Evolutionary conservation across 2,329 filamentous ascomycete genomes (phyloP).

Genomic region (Curvularia sp.): DNA sequence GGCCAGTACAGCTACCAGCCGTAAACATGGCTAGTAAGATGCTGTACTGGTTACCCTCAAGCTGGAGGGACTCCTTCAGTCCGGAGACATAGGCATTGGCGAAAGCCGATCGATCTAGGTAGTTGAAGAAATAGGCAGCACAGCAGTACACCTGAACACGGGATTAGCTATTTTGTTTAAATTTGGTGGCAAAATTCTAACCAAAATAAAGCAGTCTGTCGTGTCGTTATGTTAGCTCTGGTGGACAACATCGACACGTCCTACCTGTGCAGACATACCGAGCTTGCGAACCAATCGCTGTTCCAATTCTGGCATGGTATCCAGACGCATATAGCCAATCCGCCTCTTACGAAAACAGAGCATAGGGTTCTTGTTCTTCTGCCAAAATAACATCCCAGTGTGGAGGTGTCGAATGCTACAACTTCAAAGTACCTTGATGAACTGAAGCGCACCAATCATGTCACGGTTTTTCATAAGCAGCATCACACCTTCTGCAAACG

Average conservation of each 20-base stretch:
- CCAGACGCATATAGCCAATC: slow-evolving; percentile 12
- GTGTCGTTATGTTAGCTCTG: slow-evolving; percentile 8
- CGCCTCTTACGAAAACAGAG: background rate
- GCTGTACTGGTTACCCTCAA: slow-evolving; percentile 40
- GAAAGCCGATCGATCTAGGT: slow-evolving; percentile 37
- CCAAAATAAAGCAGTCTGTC: slow-evolving; percentile 36
- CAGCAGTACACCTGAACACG: slow-evolving; percentile 34
- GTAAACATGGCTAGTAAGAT: slow-evolving; percentile 41
- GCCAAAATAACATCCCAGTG: background rate
- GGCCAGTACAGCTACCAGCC: slow-evolving; percentile 37
- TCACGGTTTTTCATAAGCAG: slow-evolving; percentile 27
- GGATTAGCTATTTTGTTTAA: background rate
- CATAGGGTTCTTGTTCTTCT: background rate
- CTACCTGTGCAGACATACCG: slow-evolving; percentile 9
- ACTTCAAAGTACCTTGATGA: slow-evolving; percentile 28
- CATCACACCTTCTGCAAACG: background rate
- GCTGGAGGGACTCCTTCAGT: slow-evolving; percentile 33
- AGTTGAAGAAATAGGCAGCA: slow-evolving; percentile 44
- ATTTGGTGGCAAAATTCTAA: background rate
- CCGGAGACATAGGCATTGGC: slow-evolving; percentile 44
- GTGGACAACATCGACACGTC: background rate
- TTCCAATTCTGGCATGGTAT: slow-evolving; percentile 28
- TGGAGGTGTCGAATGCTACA: slow-evolving; percentile 1
- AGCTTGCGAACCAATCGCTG: slow-evolving; percentile 38
- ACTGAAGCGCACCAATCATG: slow-evolving; percentile 26